phyloP scores from a whole-genome alignment of 2,329 filamentous ascomycete genomes.

The Penicillium polonicum region DNA sequence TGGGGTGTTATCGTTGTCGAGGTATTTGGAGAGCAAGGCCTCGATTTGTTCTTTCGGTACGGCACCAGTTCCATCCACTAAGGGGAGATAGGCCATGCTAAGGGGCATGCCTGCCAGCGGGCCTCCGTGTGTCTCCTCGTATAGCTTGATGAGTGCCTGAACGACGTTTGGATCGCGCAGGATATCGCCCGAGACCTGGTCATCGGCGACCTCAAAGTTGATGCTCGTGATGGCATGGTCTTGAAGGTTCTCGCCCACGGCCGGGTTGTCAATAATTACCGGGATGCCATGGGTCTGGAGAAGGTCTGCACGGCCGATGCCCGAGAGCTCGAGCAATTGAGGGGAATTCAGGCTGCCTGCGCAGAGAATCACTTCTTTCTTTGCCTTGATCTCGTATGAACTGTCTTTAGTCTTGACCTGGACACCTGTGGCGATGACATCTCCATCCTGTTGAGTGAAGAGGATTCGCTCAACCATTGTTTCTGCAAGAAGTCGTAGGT shows the following conservation, averaged over 20 bases:
- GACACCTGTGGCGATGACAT: slow-evolving; percentile 20
- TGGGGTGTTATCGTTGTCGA: slow-evolving; percentile 1
- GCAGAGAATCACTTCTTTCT: slow-evolving; percentile 58
- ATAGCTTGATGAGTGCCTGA: slow-evolving; percentile 22
- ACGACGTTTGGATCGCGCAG: slow-evolving; percentile 24
- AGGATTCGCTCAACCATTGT: slow-evolving; percentile 50
- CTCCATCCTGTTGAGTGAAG: slow-evolving; percentile 34
- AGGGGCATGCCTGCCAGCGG: slow-evolving; percentile 27
- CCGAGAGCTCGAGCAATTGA: slow-evolving; percentile 60
- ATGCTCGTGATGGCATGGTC: slow-evolving; percentile 45
- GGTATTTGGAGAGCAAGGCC: slow-evolving; percentile 6
- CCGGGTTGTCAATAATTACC: slow-evolving; percentile 45
- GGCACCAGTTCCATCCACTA: slow-evolving; percentile 22
- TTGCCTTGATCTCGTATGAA: slow-evolving; percentile 28
- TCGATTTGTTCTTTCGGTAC: slow-evolving; percentile 9
- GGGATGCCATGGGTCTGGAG: slow-evolving; percentile 45
- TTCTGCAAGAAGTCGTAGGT: slow-evolving; percentile 49
- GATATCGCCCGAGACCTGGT: slow-evolving; percentile 25
- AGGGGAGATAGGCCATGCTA: slow-evolving; percentile 28
- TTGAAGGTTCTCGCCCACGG: slow-evolving; percentile 54
- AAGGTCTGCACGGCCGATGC: slow-evolving; percentile 53
- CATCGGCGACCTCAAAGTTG: slow-evolving; percentile 25
- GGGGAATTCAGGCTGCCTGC: slow-evolving; percentile 59
- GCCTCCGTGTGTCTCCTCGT: slow-evolving; percentile 22
- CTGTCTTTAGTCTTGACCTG: slow-evolving; percentile 21